Percentiles rank a stretch among this genome's conserved stretches.
Evolutionary conservation across 768 basidiomycete genomes (phyloP).

Genomic region (Imleria badia): DNA sequence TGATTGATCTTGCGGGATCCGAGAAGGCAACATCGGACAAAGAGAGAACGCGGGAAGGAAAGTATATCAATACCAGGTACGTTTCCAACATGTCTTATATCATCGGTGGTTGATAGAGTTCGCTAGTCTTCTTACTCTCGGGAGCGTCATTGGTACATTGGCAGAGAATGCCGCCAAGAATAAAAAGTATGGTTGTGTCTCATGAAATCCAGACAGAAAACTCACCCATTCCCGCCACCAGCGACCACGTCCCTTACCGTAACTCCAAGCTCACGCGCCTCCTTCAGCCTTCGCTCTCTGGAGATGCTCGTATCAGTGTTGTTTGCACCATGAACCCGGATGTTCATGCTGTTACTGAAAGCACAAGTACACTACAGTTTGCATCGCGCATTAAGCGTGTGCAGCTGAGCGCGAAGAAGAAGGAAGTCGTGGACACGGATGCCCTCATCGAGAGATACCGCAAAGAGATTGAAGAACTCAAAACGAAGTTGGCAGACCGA

Average conservation of each 20-base stretch:
- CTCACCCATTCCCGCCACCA: conserved; percentile 19
- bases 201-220: neutral
- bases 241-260: conserved; percentile 91
- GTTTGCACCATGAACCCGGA: conserved; percentile 96
- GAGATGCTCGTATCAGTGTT: conserved; percentile 94
- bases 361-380: conserved; percentile 85
- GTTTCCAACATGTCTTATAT: neutral
- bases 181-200: conserved; percentile 50
- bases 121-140: conserved; percentile 81
- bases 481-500: conserved; percentile 64
- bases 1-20: conserved; percentile 95
- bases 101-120: neutral
- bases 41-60: conserved; percentile 93
- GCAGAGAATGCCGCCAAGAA: conserved; percentile 82
- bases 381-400: conserved; percentile 91
- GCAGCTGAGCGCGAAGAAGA: conserved; percentile 84
- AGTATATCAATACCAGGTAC: conserved; percentile 91
- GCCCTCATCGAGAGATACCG: conserved; percentile 93
- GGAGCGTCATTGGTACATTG: conserved; percentile 88
- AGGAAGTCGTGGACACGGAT: conserved; percentile 90
- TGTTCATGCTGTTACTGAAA: conserved; percentile 72
- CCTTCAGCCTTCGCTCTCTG: conserved; percentile 91
- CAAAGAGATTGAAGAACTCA: conserved; percentile 91
- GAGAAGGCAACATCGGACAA: conserved; percentile 96
- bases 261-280: conserved; percentile 95